These are phyloP conservation scores for Lachnellula suecica DNA, from an alignment of 2,329 filamentous ascomycete species.

Conservation along the genomic window DNA sequence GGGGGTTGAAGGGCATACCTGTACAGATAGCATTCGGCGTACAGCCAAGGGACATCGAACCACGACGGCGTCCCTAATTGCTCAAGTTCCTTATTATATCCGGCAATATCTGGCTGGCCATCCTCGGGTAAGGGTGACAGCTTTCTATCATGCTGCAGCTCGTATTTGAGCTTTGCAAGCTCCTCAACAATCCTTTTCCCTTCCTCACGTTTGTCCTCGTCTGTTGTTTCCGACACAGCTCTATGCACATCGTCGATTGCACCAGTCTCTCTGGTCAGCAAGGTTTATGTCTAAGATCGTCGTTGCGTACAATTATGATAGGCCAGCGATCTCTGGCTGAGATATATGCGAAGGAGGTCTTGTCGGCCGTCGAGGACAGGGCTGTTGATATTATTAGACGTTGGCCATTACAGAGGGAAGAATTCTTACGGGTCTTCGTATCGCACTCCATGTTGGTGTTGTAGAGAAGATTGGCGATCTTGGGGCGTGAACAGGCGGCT, in stretches of 20 bases:
- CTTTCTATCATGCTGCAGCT: constrained; percentile 83
- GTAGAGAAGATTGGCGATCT: neutral
- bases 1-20: constrained; percentile 39
- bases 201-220: constrained; percentile 68
- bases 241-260: constrained; percentile 94
- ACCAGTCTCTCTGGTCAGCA: constrained; percentile 62
- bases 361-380: constrained; percentile 76
- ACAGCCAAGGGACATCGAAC: constrained; percentile 88
- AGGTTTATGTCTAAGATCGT: neutral
- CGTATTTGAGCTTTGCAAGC: constrained; percentile 85
- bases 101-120: constrained; percentile 54
- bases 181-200: constrained; percentile 83
- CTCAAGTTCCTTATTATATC: constrained; percentile 85
- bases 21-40: constrained; percentile 91
- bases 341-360: constrained; percentile 80
- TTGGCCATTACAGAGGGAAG: neutral
- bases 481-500: neutral
- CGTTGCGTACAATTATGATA: constrained; percentile 70
- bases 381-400: constrained; percentile 46
- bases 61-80: constrained; percentile 73
- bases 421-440: constrained; percentile 65
- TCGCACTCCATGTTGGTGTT: constrained; percentile 65
- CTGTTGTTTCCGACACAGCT: constrained; percentile 52
- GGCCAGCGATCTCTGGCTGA: constrained; percentile 91
- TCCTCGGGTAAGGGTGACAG: constrained; percentile 50